These are phyloP conservation scores for Bryoerythrophyllum caledonicum DNA, from an alignment of 225 moss, liverwort and hornwort genomes.

Conservation along the genomic window DNA sequence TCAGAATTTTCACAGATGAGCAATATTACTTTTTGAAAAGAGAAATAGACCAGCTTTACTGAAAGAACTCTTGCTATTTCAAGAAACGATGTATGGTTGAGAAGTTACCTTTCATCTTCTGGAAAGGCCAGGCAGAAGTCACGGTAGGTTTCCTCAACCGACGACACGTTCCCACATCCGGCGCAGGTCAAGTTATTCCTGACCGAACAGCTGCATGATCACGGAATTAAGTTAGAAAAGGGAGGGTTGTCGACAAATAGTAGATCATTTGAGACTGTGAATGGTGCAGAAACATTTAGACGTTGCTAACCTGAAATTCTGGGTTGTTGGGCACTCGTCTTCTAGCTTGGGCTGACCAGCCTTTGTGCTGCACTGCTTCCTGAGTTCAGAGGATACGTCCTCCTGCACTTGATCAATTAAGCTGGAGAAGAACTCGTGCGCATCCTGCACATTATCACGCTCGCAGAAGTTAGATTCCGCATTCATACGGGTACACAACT, in stretches of 20 bases:
- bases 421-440: constrained; percentile 67
- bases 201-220: constrained; percentile 49
- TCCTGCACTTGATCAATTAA: constrained; percentile 62
- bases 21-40: not conserved
- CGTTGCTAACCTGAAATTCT: constrained; percentile 51
- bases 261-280: not conserved
- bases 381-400: constrained; percentile 43
- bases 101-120: constrained; percentile 50
- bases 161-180: constrained; percentile 47
- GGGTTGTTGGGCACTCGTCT: constrained; percentile 53
- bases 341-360: constrained; percentile 44
- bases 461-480: not conserved
- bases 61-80: not conserved
- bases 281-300: not conserved
- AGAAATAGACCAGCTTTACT: not conserved
- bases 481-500: not conserved
- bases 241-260: not conserved
- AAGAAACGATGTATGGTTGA: not conserved
- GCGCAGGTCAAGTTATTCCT: constrained; percentile 55
- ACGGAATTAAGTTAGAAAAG: constrained; percentile 2
- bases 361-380: constrained; percentile 28
- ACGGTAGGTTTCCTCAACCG: constrained; percentile 56
- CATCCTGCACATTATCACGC: constrained; percentile 39
- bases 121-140: constrained; percentile 60
- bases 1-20: not conserved